Evolutionary conservation across 441 rosid genomes (phyloP).

Genomic region (Corymbia calophylla): DNA sequence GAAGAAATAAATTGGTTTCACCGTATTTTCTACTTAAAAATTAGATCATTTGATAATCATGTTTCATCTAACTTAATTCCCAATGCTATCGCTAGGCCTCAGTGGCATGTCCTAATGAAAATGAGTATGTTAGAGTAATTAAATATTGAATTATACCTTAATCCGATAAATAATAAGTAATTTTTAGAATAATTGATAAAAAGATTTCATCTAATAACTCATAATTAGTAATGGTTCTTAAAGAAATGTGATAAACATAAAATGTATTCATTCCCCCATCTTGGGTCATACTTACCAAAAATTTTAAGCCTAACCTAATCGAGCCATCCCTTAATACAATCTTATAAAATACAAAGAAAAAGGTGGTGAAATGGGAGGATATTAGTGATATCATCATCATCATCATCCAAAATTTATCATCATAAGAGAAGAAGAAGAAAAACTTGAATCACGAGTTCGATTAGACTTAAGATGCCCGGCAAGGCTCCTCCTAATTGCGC

Average conservation of each 20-base stretch:
- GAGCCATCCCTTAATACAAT: not conserved
- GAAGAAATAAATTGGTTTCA: too few relatives aligned
- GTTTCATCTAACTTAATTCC: not conserved
- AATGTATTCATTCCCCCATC: not conserved
- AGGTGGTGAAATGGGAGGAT: not conserved
- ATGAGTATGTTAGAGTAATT: not conserved
- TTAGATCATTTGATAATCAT: not conserved
- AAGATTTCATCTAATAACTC: too few relatives aligned
- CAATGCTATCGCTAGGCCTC: not conserved
- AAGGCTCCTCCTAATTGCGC: not conserved
- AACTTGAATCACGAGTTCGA: not conserved
- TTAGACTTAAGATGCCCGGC: not conserved
- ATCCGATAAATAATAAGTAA: too few relatives aligned
- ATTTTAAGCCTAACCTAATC: not conserved
- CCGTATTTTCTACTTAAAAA: too few relatives aligned
- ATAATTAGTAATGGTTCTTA: too few relatives aligned
- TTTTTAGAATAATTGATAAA: too few relatives aligned
- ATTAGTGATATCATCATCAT: not conserved
- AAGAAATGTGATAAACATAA: too few relatives aligned
- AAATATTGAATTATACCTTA: too few relatives aligned
- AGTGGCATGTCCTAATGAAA: not conserved
- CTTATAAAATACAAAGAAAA: not conserved
- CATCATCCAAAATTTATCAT: not conserved
- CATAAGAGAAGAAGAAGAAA: not conserved
- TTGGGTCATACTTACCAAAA: not conserved